phyloP scores from a whole-genome alignment of 108 stramenopile genomes.

The Pseudonitzschia pungens region DNA sequence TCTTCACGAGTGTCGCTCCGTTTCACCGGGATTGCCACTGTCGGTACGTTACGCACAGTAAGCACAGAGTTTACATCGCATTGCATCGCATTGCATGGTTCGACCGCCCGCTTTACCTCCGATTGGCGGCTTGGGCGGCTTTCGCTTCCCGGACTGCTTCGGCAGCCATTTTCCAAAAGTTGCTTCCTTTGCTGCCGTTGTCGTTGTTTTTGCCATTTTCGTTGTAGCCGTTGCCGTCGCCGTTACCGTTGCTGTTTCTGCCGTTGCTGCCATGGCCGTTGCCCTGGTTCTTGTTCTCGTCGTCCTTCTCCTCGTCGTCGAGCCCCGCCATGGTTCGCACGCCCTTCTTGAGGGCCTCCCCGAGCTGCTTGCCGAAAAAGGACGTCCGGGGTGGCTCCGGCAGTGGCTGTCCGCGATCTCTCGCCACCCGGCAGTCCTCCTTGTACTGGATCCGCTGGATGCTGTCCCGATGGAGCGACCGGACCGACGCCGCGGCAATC shows the following conservation, averaged over 20 bases:
- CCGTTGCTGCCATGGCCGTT: no score
- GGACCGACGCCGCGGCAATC: conserved; percentile 46
- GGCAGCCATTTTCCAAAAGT: conserved; percentile 13
- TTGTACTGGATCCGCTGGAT: conserved; percentile 53
- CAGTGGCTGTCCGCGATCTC: conserved; percentile 52
- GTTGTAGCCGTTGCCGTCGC: no score
- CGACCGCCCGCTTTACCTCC: neutral
- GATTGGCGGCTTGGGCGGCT: neutral
- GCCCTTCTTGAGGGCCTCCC: neutral
- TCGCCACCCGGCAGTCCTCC: conserved; percentile 44
- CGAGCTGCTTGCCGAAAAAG: neutral
- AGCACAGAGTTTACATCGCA: no score
- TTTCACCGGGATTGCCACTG: no score
- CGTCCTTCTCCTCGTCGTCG: neutral
- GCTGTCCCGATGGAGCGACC: conserved; percentile 56
- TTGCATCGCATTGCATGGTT: no score
- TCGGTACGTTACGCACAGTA: no score
- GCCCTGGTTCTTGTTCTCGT: no score
- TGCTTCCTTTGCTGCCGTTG: no score
- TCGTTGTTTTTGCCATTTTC: no score
- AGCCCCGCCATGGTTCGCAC: neutral
- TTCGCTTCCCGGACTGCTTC: conserved; percentile 4
- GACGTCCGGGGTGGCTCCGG: conserved; percentile 40
- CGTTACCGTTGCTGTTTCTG: no score
- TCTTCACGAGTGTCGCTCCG: no score